Percentiles rank a stretch among this genome's conserved stretches.
Evolutionary conservation across 1,284 basidiomycete species (phyloP).

Genomic region (Cryptococcus sp.): DNA sequence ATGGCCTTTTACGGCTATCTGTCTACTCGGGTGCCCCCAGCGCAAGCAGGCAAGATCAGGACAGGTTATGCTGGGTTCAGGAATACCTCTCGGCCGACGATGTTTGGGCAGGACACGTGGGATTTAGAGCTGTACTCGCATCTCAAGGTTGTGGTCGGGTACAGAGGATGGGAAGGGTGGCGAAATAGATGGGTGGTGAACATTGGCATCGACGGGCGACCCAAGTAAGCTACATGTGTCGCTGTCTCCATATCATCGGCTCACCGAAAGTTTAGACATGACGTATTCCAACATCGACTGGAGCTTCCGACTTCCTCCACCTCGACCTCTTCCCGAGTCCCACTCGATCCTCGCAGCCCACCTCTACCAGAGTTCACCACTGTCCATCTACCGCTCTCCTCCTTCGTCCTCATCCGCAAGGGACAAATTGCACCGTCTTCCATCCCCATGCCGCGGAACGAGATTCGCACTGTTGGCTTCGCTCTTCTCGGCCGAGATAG

Average conservation of each 20-base stretch:
- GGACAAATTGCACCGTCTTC: conserved; percentile 53
- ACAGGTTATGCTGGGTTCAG: conserved; percentile 58
- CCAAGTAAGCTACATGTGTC: conserved; percentile 37
- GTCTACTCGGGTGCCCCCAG: conserved; percentile 45
- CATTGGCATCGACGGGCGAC: conserved; percentile 57
- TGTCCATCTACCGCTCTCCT: conserved; percentile 55
- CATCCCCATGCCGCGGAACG: conserved; percentile 53
- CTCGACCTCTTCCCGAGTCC: conserved; percentile 24
- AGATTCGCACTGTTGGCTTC: conserved; percentile 56
- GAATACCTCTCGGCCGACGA: conserved; percentile 53
- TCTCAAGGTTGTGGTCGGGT: conserved; percentile 53
- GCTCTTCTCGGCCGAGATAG: conserved; percentile 51
- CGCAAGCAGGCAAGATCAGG: conserved; percentile 45
- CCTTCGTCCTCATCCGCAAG: conserved; percentile 57
- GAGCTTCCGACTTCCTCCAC: conserved; percentile 44
- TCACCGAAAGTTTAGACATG: conserved; percentile 37
- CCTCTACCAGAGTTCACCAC: conserved; percentile 51
- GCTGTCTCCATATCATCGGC: neutral
- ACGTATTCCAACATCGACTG: conserved; percentile 58
- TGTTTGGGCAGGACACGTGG: conserved; percentile 57
- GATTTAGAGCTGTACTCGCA: conserved; percentile 55
- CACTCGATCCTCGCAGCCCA: conserved; percentile 28
- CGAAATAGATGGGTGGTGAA: conserved; percentile 56
- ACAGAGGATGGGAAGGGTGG: conserved; percentile 49
- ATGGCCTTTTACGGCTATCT: conserved; percentile 46